Evolutionary conservation across 306 rosid species (phyloP).

Genomic region (Quercus aquifolioides): DNA sequence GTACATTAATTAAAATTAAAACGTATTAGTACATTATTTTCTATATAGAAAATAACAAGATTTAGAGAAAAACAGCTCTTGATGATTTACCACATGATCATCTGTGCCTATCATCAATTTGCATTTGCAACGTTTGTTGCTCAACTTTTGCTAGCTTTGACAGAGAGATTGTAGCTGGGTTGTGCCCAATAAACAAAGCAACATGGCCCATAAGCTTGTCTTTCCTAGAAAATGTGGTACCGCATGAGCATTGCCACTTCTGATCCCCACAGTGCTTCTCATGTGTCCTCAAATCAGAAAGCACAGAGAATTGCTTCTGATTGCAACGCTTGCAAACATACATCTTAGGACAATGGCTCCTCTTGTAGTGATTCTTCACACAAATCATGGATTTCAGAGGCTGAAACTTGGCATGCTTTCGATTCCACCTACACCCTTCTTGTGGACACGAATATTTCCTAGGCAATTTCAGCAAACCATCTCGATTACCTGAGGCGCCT

Average conservation of each 20-base stretch:
- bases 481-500: neutral
- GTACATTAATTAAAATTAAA: neutral
- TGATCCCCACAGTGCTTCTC: slow-evolving; percentile 96
- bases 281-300: slow-evolving; percentile 86
- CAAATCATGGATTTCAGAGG: slow-evolving; percentile 91
- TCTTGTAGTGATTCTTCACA: slow-evolving; percentile 89
- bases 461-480: slow-evolving; percentile 22
- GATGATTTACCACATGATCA: neutral
- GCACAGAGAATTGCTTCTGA: slow-evolving; percentile 81
- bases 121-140: neutral
- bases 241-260: slow-evolving; percentile 88
- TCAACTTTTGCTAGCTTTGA: slow-evolving; percentile 14
- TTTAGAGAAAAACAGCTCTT: neutral
- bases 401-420: slow-evolving; percentile 74
- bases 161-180: slow-evolving; percentile 30
- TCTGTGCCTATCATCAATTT: neutral
- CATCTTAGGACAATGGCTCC: slow-evolving; percentile 95
- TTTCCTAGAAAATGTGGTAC: slow-evolving; percentile 87
- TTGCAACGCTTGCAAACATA: slow-evolving; percentile 87
- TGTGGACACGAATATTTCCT: slow-evolving; percentile 89
- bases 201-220: slow-evolving; percentile 94
- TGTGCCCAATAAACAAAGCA: slow-evolving; percentile 72
- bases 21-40: neutral
- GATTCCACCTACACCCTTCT: slow-evolving; percentile 89
- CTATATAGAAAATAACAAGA: neutral